A percentile compares a stretch with the other conserved stretches of the same genome.
These are phyloP conservation scores for Strobilomyces dryophilus DNA, from an alignment of 768 basidiomycete species.

Conservation along the genomic window DNA sequence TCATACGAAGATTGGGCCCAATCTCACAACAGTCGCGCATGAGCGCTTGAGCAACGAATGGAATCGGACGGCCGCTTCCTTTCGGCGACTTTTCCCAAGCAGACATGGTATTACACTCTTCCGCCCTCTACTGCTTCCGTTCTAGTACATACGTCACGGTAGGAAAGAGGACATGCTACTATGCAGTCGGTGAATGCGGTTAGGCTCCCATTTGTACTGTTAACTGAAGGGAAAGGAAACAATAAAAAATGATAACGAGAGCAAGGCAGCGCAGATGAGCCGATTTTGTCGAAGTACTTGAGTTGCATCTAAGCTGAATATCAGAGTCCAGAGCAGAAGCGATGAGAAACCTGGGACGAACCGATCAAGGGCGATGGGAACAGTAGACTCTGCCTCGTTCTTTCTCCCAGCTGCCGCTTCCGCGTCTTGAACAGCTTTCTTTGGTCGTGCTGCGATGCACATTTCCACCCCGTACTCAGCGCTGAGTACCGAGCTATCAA, in stretches of 20 bases:
- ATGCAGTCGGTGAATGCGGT: slow-evolving; percentile 10
- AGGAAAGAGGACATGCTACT: slow-evolving; percentile 5
- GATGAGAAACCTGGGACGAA: not conserved
- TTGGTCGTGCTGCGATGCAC: slow-evolving; percentile 66
- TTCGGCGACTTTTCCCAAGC: slow-evolving; percentile 6
- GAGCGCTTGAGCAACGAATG: not conserved
- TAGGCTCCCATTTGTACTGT: slow-evolving; percentile 15
- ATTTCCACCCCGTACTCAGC: slow-evolving; percentile 59
- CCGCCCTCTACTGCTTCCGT: not conserved
- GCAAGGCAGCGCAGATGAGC: slow-evolving; percentile 11
- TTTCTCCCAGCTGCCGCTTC: slow-evolving; percentile 60
- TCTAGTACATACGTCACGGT: slow-evolving; percentile 23
- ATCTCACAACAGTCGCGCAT: too few species aligned
- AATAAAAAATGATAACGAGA: slow-evolving; percentile 16
- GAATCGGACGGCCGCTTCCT: slow-evolving; percentile 2
- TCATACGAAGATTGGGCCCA: too few species aligned
- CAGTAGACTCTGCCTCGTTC: slow-evolving; percentile 46
- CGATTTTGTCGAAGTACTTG: slow-evolving; percentile 13
- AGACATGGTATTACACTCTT: slow-evolving; percentile 11
- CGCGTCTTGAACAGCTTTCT: slow-evolving; percentile 64
- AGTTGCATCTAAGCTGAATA: slow-evolving; percentile 10
- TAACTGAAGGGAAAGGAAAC: slow-evolving; percentile 3
- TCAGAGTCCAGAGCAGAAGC: not conserved
- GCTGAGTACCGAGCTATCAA: too few species aligned
- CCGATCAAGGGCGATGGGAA: slow-evolving; percentile 34